phyloP scores from a whole-genome alignment of 305 asterid species.

The Rubia tinctorum region DNA sequence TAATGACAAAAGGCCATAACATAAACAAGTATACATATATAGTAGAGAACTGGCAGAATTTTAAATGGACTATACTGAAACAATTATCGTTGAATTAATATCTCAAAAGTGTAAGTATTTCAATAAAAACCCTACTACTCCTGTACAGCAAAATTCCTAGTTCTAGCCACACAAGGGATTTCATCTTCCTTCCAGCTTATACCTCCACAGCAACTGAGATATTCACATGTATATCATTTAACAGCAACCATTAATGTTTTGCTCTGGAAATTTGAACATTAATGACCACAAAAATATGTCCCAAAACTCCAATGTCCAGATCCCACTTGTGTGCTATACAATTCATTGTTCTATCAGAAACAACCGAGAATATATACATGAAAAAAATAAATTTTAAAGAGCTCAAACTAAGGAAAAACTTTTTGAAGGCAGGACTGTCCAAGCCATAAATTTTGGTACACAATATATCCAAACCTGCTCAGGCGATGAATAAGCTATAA shows the following conservation, averaged over 20 bases:
- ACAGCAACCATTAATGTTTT: not conserved
- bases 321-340: not conserved
- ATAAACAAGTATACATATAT: not conserved
- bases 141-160: not conserved
- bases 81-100: not conserved
- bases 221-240: not conserved
- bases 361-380: too few relatives aligned
- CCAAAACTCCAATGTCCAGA: not conserved
- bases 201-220: not conserved
- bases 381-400: too few relatives aligned
- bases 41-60: not conserved
- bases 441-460: not conserved
- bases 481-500: constrained; percentile 78
- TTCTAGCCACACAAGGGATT: not conserved
- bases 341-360: not conserved
- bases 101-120: not conserved
- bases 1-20: not conserved
- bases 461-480: constrained; percentile 65
- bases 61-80: not conserved
- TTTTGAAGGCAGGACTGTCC: not conserved
- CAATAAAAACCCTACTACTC: not conserved
- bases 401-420: not conserved
- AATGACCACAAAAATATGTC: not conserved
- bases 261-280: not conserved
- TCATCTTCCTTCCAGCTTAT: constrained; percentile 2